Evolutionary conservation across 805 yeast species (phyloP).

Genomic region (Wickerhamomyces alni): DNA sequence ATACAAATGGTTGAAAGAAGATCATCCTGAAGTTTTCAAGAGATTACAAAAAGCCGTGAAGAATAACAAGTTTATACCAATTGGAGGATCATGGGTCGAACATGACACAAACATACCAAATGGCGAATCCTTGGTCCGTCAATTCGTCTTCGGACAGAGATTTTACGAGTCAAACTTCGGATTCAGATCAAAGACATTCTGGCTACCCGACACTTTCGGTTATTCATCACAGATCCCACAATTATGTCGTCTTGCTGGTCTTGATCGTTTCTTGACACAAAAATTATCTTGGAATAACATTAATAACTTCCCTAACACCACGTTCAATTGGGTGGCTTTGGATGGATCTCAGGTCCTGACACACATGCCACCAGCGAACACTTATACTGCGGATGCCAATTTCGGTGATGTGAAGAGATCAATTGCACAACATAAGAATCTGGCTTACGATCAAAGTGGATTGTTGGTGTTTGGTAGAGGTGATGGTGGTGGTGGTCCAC

Average conservation of each 20-base stretch:
- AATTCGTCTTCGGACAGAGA: slow-evolving; percentile 85
- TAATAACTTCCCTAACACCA: slow-evolving; percentile 80
- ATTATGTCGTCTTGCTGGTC: slow-evolving; percentile 79
- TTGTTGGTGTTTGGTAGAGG: slow-evolving; percentile 86
- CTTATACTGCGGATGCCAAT: slow-evolving; percentile 89
- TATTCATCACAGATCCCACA: slow-evolving; percentile 95
- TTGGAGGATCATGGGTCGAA: slow-evolving; percentile 99
- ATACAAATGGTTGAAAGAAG: slow-evolving; percentile 82
- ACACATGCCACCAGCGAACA: slow-evolving; percentile 97
- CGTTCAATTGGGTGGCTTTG: slow-evolving; percentile 93
- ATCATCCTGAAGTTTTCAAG: slow-evolving; percentile 76
- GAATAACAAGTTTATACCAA: slow-evolving; percentile 74
- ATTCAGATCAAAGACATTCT: slow-evolving; percentile 63
- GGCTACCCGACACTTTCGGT: slow-evolving; percentile 98
- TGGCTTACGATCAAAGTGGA: slow-evolving; percentile 75
- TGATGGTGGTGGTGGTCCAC: slow-evolving; percentile 99
- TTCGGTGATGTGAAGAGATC: slow-evolving; percentile 90
- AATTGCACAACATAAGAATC: slow-evolving; percentile 73
- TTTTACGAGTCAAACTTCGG: slow-evolving; percentile 81
- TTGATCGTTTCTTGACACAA: slow-evolving; percentile 83
- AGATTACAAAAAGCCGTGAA: slow-evolving; percentile 55
- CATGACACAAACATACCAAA: slow-evolving; percentile 94
- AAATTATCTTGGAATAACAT: slow-evolving; percentile 96
- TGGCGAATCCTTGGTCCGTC: slow-evolving; percentile 88
- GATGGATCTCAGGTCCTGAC: slow-evolving; percentile 91